Evolutionary conservation across 2,329 filamentous ascomycete species (phyloP).

Genomic region (Gaeumannomyces tritici): DNA sequence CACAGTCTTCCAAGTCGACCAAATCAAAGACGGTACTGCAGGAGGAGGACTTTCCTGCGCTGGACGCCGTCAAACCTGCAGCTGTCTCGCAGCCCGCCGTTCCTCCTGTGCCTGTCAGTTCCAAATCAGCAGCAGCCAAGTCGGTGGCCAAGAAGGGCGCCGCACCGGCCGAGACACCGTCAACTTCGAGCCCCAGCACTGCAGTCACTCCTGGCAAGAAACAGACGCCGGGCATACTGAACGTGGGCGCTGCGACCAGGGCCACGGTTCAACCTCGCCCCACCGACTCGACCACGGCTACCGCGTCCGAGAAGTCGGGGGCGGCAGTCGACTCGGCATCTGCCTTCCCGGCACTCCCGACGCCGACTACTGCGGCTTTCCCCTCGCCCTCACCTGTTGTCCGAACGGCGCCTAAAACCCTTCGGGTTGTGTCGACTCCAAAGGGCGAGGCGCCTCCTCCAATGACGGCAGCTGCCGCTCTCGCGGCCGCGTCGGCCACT

Average conservation of each 20-base stretch:
- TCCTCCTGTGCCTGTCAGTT: slow-evolving; percentile 20
- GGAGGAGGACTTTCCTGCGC: slow-evolving; percentile 54
- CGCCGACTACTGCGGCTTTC: slow-evolving; percentile 35
- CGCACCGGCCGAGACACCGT: neutral
- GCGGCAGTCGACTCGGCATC: slow-evolving; percentile 19
- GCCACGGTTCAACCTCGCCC: slow-evolving; percentile 16
- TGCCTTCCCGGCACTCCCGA: slow-evolving; percentile 41
- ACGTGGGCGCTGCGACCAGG: slow-evolving; percentile 40
- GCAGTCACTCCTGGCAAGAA: slow-evolving; percentile 21
- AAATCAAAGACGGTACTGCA: slow-evolving; percentile 29
- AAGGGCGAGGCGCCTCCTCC: slow-evolving; percentile 42
- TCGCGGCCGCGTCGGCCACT: slow-evolving; percentile 6
- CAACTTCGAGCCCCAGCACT: neutral
- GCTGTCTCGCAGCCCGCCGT: slow-evolving; percentile 21
- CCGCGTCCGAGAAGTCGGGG: slow-evolving; percentile 21
- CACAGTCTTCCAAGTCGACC: slow-evolving; percentile 20
- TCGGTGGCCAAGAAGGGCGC: slow-evolving; percentile 10
- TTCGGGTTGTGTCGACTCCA: slow-evolving; percentile 57
- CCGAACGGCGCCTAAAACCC: slow-evolving; percentile 49
- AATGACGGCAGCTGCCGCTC: slow-evolving; percentile 12
- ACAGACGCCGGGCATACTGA: slow-evolving; percentile 30
- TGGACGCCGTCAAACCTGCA: slow-evolving; percentile 34
- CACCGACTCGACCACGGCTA: slow-evolving; percentile 18
- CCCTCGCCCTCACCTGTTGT: slow-evolving; percentile 46
- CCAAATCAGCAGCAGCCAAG: slow-evolving; percentile 17